Evolutionary conservation across 2,329 filamentous ascomycete genomes (phyloP).

Genomic region (Lasiodiplodia citricola): DNA sequence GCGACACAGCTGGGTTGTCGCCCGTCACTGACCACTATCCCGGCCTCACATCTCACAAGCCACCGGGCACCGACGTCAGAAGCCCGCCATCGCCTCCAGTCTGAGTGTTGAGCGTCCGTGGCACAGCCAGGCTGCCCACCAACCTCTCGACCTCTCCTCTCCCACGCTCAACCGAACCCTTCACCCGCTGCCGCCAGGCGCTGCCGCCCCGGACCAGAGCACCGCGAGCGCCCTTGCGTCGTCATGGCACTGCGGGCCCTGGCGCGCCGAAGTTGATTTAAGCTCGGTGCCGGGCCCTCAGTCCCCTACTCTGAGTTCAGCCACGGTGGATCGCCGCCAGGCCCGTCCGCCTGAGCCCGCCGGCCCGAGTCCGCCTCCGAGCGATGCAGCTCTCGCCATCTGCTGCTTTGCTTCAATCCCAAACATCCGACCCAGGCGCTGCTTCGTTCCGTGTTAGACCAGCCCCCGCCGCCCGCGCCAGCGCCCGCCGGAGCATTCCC

Average conservation of each 20-base stretch:
- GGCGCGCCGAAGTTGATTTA: conserved; percentile 13
- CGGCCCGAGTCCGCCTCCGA: conserved; percentile 4
- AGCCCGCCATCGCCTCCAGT: conserved; percentile 2
- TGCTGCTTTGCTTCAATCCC: neutral
- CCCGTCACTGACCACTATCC: conserved; percentile 20
- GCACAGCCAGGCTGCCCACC: neutral
- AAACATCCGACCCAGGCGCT: neutral
- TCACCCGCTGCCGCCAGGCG: neutral
- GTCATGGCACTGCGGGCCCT: neutral
- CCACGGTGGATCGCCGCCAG: conserved; percentile 4
- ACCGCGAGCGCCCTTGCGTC: conserved; percentile 7
- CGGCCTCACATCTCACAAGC: conserved; percentile 23
- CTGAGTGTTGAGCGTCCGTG: neutral
- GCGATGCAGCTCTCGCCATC: neutral
- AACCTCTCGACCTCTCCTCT: neutral
- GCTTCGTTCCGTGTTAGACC: neutral
- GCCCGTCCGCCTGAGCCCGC: neutral
- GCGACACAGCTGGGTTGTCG: neutral
- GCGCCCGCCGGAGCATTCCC: neutral
- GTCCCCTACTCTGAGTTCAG: neutral
- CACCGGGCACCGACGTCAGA: conserved; percentile 19
- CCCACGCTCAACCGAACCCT: neutral
- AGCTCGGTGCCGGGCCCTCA: conserved; percentile 4
- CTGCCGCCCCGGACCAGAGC: neutral
- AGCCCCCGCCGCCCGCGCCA: neutral